Conservation (phyloP, 73 alveolate genomes). For the Tetrahymena thermophila region DNA sequence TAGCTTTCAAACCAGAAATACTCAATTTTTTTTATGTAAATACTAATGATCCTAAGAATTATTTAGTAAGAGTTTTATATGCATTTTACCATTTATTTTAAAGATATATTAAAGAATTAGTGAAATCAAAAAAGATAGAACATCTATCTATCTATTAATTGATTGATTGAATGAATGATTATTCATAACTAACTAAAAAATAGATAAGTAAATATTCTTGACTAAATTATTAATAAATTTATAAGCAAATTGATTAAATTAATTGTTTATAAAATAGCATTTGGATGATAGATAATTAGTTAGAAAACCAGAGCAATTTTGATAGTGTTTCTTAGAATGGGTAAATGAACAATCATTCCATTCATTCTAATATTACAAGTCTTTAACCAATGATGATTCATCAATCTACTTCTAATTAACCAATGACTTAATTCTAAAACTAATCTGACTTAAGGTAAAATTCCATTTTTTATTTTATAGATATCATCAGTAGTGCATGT, state of each 20-base stretch:
- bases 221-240: neutral
- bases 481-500: no score
- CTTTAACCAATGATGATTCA: neutral
- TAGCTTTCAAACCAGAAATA: neutral
- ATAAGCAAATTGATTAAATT: neutral
- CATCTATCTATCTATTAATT: neutral
- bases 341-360: neutral
- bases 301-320: neutral
- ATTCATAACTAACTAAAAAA: neutral
- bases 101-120: neutral
- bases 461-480: neutral
- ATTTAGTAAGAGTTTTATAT: neutral
- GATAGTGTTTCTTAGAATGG: neutral
- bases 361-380: neutral
- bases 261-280: neutral
- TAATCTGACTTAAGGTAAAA: neutral
- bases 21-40: neutral
- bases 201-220: neutral
- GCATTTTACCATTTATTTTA: neutral
- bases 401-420: neutral
- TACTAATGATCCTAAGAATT: neutral
- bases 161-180: no score
- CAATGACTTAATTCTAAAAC: neutral
- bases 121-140: neutral
- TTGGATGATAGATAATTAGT: neutral